These are phyloP conservation scores for Emericellopsis atlantica DNA, from an alignment of 2,329 filamentous ascomycete species.

Conservation along the genomic window DNA sequence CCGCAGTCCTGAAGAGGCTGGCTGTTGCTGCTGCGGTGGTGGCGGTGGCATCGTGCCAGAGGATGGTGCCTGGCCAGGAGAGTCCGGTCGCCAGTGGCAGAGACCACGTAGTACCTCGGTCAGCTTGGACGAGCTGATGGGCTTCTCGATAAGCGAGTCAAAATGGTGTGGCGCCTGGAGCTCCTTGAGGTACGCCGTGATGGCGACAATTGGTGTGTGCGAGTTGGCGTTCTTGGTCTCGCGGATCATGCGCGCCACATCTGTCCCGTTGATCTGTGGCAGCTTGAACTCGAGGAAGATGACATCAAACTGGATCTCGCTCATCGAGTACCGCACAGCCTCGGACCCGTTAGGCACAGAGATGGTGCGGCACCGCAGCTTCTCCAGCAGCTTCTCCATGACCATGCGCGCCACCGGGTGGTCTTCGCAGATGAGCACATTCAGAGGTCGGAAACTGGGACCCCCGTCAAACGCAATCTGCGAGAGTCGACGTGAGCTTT, in stretches of 20 bases:
- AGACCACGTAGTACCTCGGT: slow-evolving; percentile 77
- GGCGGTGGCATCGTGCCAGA: slow-evolving; percentile 20
- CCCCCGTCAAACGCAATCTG: slow-evolving; percentile 71
- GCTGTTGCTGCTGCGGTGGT: slow-evolving; percentile 19
- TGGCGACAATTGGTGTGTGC: slow-evolving; percentile 87
- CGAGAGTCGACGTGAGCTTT: slow-evolving; percentile 87
- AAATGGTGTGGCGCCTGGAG: slow-evolving; percentile 92
- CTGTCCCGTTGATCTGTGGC: slow-evolving; percentile 86
- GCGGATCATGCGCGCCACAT: slow-evolving; percentile 94
- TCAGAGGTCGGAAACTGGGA: slow-evolving; percentile 67
- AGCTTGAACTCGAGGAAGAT: slow-evolving; percentile 97
- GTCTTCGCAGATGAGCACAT: slow-evolving; percentile 94
- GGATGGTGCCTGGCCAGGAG: slow-evolving; percentile 23
- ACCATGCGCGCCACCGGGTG: slow-evolving; percentile 94
- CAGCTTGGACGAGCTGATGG: slow-evolving; percentile 83
- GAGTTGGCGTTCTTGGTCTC: slow-evolving; percentile 94
- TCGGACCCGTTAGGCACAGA: slow-evolving; percentile 83
- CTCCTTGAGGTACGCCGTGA: slow-evolving; percentile 97
- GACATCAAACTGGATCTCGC: slow-evolving; percentile 96
- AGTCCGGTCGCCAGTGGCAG: slow-evolving; percentile 85
- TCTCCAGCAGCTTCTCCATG: slow-evolving; percentile 97
- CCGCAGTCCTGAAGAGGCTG: slow-evolving; percentile 51
- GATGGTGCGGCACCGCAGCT: slow-evolving; percentile 87
- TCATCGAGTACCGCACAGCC: slow-evolving; percentile 85
- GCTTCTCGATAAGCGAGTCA: slow-evolving; percentile 90